phyloP scores from a whole-genome alignment of 2,329 filamentous ascomycete species.

The Colletotrichum sansevieriae region DNA sequence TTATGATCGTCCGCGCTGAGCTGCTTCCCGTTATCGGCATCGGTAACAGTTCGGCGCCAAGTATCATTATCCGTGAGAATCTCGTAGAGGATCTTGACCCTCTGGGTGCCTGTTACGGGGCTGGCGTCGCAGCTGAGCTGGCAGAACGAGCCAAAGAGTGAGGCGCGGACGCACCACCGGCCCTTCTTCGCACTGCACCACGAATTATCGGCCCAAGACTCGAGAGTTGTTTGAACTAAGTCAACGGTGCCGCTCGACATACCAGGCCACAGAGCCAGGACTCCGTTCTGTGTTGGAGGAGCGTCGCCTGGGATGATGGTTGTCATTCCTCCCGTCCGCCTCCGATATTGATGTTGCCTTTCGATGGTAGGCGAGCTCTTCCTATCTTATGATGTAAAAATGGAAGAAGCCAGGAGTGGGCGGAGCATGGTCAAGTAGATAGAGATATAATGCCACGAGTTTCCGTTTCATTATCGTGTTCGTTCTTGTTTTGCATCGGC shows the following conservation, averaged over 20 bases:
- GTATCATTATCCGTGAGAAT: slow-evolving; percentile 44
- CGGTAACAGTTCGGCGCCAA: slow-evolving; percentile 49
- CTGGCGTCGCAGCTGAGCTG: slow-evolving; percentile 45
- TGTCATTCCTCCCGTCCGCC: slow-evolving; percentile 43
- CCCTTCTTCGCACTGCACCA: slow-evolving; percentile 56
- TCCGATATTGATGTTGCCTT: slow-evolving; percentile 1
- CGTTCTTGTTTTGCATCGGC: too few relatives aligned
- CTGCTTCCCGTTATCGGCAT: slow-evolving; percentile 50
- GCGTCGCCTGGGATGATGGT: slow-evolving; percentile 55
- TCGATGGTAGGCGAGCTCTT: slow-evolving; percentile 6
- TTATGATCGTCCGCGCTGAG: slow-evolving; percentile 52
- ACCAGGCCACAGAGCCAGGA: slow-evolving; percentile 58
- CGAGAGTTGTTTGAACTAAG: slow-evolving; percentile 56
- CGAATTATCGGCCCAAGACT: slow-evolving; percentile 55
- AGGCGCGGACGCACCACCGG: slow-evolving; percentile 54
- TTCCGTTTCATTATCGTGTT: background rate
- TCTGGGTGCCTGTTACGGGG: slow-evolving; percentile 4
- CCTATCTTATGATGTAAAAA: background rate
- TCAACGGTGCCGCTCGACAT: slow-evolving; percentile 61
- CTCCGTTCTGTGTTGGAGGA: slow-evolving; percentile 53
- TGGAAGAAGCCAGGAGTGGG: background rate
- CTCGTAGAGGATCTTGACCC: slow-evolving; percentile 41
- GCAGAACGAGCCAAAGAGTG: slow-evolving; percentile 53
- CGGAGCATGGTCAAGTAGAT: background rate
- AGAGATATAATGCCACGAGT: background rate